These are phyloP conservation scores for Capronia coronata DNA, from an alignment of 2,329 filamentous ascomycete genomes.

Conservation along the genomic window DNA sequence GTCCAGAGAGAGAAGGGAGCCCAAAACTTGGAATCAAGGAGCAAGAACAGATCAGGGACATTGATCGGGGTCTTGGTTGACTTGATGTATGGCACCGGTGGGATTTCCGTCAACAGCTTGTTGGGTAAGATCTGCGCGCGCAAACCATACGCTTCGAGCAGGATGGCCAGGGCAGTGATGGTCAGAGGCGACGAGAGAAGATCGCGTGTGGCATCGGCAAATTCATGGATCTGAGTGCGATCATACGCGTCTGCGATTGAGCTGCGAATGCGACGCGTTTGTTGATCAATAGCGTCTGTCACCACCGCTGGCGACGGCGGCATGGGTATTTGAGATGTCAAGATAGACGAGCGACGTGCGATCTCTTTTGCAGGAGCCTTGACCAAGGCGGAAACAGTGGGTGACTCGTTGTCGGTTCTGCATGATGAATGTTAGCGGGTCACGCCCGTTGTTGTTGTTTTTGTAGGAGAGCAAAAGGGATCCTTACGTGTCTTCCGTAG, in stretches of 20 bases:
- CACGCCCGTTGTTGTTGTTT: no score
- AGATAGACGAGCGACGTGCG: conserved; percentile 35
- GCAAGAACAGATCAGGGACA: conserved; percentile 73
- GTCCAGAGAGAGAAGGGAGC: conserved; percentile 70
- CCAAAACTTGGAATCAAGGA: conserved; percentile 72
- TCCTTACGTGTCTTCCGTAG: conserved; percentile 33
- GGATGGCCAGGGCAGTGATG: conserved; percentile 61
- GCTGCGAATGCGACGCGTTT: conserved; percentile 46
- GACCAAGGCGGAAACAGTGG: conserved; percentile 19
- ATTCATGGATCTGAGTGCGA: conserved; percentile 57
- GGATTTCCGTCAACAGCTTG: conserved; percentile 63
- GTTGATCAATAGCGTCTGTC: conserved; percentile 67
- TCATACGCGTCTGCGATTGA: conserved; percentile 60
- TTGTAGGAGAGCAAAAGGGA: no score
- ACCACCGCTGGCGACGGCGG: conserved; percentile 75
- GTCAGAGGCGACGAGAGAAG: conserved; percentile 64
- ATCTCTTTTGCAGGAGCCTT: conserved; percentile 36
- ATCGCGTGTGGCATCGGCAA: conserved; percentile 60
- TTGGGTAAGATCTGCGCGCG: conserved; percentile 64
- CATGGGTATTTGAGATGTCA: conserved; percentile 57
- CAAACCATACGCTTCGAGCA: conserved; percentile 65
- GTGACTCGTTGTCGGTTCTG: conserved; percentile 22
- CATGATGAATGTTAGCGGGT: conserved; percentile 6
- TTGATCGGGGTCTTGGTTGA: conserved; percentile 56
- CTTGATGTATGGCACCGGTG: conserved; percentile 52